phyloP scores from a whole-genome alignment of 805 yeast species.

The Metschnikowia kunwiensis region DNA sequence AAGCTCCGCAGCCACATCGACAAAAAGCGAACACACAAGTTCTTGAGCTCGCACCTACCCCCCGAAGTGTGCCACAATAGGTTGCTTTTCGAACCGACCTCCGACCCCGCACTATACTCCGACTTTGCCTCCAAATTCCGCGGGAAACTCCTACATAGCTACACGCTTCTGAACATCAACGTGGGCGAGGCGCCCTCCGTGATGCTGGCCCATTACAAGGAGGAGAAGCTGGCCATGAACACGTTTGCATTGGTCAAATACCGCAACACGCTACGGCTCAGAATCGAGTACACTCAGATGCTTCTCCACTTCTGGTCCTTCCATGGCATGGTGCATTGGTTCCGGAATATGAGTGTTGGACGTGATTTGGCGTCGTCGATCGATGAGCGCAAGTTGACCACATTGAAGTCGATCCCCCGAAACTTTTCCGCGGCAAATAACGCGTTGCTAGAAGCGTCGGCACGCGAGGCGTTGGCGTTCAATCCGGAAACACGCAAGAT shows the following conservation, averaged over 20 bases:
- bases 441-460: slow-evolving; percentile 11
- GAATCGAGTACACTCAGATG: slow-evolving; percentile 39
- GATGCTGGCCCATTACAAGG: slow-evolving; percentile 25
- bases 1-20: slow-evolving; percentile 22
- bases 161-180: slow-evolving; percentile 30
- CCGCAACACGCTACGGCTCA: slow-evolving; percentile 33
- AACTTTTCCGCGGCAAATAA: slow-evolving; percentile 14
- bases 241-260: slow-evolving; percentile 20
- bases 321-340: slow-evolving; percentile 39
- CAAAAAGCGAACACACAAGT: slow-evolving; percentile 14
- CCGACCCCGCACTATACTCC: slow-evolving; percentile 15
- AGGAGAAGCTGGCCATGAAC: slow-evolving; percentile 16
- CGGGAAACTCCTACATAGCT: slow-evolving; percentile 25
- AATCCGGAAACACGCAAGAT: slow-evolving; percentile 6
- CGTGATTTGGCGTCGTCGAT: slow-evolving; percentile 32
- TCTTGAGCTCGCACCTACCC: slow-evolving; percentile 18
- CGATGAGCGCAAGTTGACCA: slow-evolving; percentile 25
- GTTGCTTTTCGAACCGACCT: slow-evolving; percentile 39
- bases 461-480: slow-evolving; percentile 9
- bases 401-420: slow-evolving; percentile 23
- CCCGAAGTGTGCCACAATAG: slow-evolving; percentile 26
- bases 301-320: slow-evolving; percentile 43
- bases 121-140: slow-evolving; percentile 21
- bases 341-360: slow-evolving; percentile 31
- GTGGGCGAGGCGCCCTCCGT: slow-evolving; percentile 39